Base-by-base conservation (phyloP, 2,329 filamentous ascomycete genomes). In the Aotearoamyces nothofagi region DNA sequence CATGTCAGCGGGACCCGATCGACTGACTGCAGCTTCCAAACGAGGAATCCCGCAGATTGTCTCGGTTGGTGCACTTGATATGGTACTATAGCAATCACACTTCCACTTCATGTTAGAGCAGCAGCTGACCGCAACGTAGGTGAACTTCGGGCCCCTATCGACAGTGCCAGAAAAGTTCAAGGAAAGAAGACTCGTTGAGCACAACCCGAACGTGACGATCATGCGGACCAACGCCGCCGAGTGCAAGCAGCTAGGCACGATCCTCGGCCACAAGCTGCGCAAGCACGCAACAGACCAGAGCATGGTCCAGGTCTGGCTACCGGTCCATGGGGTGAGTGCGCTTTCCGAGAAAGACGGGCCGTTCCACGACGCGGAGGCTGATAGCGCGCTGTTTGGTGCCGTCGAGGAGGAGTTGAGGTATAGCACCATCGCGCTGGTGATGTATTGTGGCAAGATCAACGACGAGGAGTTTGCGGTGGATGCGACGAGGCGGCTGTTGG, bases 151-250 rank as follows among this genome's bases (percentile, higher is more conserved):
- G 0, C 60, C 69, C 0, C 52, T 40, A 22, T 44, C 47, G 1
- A 69, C 60, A 0, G 58, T 78, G 1, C 76, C 75, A 0, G 57
- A 64, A 29, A 55, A 55, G 27, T 75, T 68, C 37, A 42, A 45
- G 3, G 42, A 49, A 2, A 55, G 72, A 16, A 56, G 56, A 12
- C 47, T 78, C n/a, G 61, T 66, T 39, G 64, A 69, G 41, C 76
- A 81, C 43, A 81, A 80, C 42, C 60, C 70, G 0, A 60, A 61
- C 0, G 66, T 79, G 1, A 81, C 76, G 0, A 42, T 82, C 17
- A 69, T 81, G 60, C 54, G 77, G 13, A 74, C 75, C 0, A 69
- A 57, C 0, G 41, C 49, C n/a, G 57, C 64, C 2, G 75, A 81
- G 42, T 68, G 63, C 35, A 39, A 32, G 14, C 44, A 54, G 24